A percentile compares a stretch with the other conserved stretches of the same genome.
Evolutionary conservation across 2,329 filamentous ascomycete genomes (phyloP).

Genomic region (Keithomyces neogunnii): DNA sequence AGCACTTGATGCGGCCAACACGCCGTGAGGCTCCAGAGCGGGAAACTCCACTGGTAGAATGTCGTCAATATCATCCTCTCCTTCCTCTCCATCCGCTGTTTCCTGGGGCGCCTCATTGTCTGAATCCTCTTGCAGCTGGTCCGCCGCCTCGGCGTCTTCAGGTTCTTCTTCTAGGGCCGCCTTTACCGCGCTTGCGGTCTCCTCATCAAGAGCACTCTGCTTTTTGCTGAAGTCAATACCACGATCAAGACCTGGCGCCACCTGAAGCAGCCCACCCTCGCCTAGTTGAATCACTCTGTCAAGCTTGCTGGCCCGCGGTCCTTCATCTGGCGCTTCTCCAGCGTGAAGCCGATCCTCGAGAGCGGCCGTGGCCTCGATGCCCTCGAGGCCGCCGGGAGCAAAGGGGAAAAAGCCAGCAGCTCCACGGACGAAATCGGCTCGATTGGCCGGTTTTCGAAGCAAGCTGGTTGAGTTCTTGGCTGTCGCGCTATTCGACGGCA

Average conservation of each 20-base stretch:
- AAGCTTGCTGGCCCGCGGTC: constrained; percentile 48
- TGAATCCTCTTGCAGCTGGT: constrained; percentile 20
- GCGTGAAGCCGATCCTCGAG: constrained; percentile 67
- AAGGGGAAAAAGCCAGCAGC: constrained; percentile 93
- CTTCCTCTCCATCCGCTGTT: constrained; percentile 29
- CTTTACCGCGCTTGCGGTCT: constrained; percentile 63
- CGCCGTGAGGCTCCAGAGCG: constrained; percentile 75
- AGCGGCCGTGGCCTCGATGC: constrained; percentile 76
- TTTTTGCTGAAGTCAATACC: constrained; percentile 65
- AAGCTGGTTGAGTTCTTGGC: constrained; percentile 94
- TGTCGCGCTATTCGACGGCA: constrained; percentile 79
- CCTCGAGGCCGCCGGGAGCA: constrained; percentile 80
- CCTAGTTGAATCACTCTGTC: constrained; percentile 81
- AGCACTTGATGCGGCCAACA: constrained; percentile 60
- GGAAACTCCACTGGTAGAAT: constrained; percentile 90
- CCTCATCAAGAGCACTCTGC: constrained; percentile 45
- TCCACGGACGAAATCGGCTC: constrained; percentile 86
- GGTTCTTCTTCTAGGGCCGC: constrained; percentile 48
- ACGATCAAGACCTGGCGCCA: constrained; percentile 72
- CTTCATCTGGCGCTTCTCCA: constrained; percentile 33
- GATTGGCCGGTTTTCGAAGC: constrained; percentile 72
- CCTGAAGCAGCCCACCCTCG: constrained; percentile 69
- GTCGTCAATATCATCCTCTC: constrained; percentile 66
- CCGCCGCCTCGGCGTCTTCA: constrained; percentile 24
- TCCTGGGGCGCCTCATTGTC: constrained; percentile 16